These are phyloP conservation scores for Ophiostoma novo-ulmi DNA, from an alignment of 2,329 filamentous ascomycete genomes.

Conservation along the genomic window DNA sequence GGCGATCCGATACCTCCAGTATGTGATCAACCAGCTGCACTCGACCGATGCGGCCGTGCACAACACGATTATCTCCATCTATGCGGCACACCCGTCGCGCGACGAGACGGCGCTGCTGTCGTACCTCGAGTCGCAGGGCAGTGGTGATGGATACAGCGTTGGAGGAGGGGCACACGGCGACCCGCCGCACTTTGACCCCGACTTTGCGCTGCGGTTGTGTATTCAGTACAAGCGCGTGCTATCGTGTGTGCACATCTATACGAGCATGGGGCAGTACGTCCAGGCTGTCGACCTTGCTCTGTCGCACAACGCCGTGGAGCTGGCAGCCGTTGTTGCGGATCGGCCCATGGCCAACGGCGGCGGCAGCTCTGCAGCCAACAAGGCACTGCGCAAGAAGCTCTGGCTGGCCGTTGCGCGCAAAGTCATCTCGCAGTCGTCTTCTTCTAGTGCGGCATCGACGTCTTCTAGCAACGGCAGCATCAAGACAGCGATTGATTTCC, in stretches of 20 bases:
- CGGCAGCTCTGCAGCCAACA: conserved; percentile 44
- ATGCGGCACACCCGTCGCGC: conserved; percentile 75
- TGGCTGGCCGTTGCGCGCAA: conserved; percentile 95
- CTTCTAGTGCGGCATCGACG: neutral
- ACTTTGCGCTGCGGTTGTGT: conserved; percentile 91
- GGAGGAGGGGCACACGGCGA: neutral
- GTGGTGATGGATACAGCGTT: conserved; percentile 43
- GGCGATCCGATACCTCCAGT: conserved; percentile 87
- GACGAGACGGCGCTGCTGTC: conserved; percentile 81
- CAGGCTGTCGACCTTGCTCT: conserved; percentile 90
- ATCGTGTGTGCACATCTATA: conserved; percentile 96
- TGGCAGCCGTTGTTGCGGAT: conserved; percentile 85
- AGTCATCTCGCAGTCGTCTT: conserved; percentile 61
- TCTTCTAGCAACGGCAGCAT: conserved; percentile 76
- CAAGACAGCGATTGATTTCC: conserved; percentile 87
- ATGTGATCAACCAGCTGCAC: conserved; percentile 80
- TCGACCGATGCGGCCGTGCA: conserved; percentile 82
- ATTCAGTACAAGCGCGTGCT: conserved; percentile 91
- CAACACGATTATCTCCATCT: conserved; percentile 94
- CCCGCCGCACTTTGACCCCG: conserved; percentile 75
- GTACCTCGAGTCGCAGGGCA: conserved; percentile 86
- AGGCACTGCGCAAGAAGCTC: conserved; percentile 79
- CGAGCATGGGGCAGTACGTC: conserved; percentile 88
- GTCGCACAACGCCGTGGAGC: conserved; percentile 81
- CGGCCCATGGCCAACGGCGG: conserved; percentile 54